Base-by-base conservation (phyloP, 1,139 yeast genomes). In the Taphrina flavorubra region DNA sequence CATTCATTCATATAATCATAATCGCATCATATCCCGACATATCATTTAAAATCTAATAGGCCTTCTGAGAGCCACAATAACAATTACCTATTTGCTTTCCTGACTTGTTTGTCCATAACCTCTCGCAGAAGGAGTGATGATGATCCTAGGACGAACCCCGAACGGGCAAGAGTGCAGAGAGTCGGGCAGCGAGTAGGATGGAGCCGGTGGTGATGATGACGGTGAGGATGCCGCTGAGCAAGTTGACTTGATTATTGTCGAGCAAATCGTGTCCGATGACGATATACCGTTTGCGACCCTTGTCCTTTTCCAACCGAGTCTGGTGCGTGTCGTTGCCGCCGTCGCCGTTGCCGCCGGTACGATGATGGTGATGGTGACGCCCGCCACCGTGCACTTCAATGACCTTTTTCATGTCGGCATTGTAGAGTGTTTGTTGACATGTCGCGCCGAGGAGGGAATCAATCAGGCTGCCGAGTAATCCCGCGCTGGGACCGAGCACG, bases 401-500 rank as follows among this genome's bases (percentile, higher is more conserved):
- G 7, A 82, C 76, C 63, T 77, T 74, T 2, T 83, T 83, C 51
- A 76, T 76, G 14, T 76, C 73, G 56, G 76, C 75, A 47, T 78
- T 80, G 11, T 79, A 78, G 16, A 81, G 75, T 3, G 80, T 74
- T 14, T 74, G 71, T 71, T 83, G 85, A 16, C 81, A 70, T 4
- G 78, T 58, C 0, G 85, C 83, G 0, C 86, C 85, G 16, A 83
- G 72, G 0, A 82, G 16, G 0, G 85, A 83, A 71, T 83, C 86
- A 10, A 81, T 65, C 6, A 82, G 44, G 1, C 82, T 78, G 0
- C 85, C 85, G 34, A 75, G 65, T n/a, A 81, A 71, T 0, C 85
- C 85, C 39, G 78, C 69, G 0, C 73, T 31, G 0, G 79, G 75
- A 65, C 77, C 75, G 62, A 77, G 77, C 7, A 75, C 36, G n/a